Percentiles rank a stretch among this genome's conserved stretches.
Evolutionary conservation across 805 yeast species (phyloP).

Genomic region (Myxozyma udenii): DNA sequence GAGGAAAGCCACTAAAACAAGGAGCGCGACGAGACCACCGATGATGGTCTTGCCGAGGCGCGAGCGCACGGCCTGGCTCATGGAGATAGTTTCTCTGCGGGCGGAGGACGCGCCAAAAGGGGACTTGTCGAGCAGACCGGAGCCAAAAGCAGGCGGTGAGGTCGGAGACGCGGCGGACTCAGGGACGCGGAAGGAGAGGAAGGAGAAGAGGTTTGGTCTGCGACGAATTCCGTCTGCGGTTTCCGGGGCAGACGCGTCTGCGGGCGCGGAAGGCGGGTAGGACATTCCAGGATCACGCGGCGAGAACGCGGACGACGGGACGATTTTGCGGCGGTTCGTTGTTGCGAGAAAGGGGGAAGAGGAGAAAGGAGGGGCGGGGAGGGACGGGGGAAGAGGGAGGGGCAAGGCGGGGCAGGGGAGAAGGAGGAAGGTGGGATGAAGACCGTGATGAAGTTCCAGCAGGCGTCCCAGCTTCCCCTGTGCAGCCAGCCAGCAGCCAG

Average conservation of each 20-base stretch:
- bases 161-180: not conserved
- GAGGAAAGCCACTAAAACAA: constrained; percentile 9
- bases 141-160: constrained; percentile 1
- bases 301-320: not conserved
- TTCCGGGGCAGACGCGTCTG: not conserved
- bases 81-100: constrained; percentile 5
- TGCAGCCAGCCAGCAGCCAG: too few relatives aligned
- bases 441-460: not conserved
- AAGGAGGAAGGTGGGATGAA: not conserved
- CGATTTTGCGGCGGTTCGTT: not conserved
- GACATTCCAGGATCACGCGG: constrained; percentile 18
- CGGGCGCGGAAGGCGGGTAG: constrained; percentile 12
- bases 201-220: constrained; percentile 25
- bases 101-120: not conserved
- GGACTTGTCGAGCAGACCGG: constrained; percentile 22
- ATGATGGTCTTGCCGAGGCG: constrained; percentile 22
- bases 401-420: not conserved
- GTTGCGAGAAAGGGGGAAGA: not conserved
- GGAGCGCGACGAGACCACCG: constrained; percentile 7
- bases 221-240: constrained; percentile 27
- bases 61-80: constrained; percentile 22
- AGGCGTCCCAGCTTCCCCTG: too few relatives aligned
- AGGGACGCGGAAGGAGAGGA: constrained; percentile 22
- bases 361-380: not conserved
- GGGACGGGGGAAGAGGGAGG: not conserved